A percentile compares a stretch with the other conserved stretches of the same genome.
Evolutionary conservation across 345 rosid species (phyloP).

Genomic region (Murraya paniculata): DNA sequence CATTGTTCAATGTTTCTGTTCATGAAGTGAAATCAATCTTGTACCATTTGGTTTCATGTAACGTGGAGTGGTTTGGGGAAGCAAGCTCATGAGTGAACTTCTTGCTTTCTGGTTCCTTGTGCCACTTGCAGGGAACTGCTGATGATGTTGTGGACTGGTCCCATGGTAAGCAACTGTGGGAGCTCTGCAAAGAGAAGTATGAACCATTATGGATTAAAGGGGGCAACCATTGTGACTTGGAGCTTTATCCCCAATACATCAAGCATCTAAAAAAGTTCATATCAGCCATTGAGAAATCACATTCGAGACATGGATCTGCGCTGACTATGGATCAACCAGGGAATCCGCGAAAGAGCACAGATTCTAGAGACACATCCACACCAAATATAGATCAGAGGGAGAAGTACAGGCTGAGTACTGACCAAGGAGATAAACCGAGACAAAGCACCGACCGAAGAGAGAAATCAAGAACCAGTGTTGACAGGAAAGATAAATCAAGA

Average conservation of each 20-base stretch:
- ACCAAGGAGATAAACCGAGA: constrained; percentile 61
- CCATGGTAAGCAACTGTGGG: constrained; percentile 86
- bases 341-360: constrained; percentile 56
- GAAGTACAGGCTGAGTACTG: constrained; percentile 46
- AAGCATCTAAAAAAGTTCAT: constrained; percentile 88
- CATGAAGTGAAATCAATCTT: not conserved
- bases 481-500: constrained; percentile 56
- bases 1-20: not conserved
- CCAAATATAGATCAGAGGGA: constrained; percentile 40
- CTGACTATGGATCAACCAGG: constrained; percentile 37
- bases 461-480: constrained; percentile 53
- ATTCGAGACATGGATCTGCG: constrained; percentile 31
- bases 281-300: constrained; percentile 61
- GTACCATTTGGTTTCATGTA: not conserved
- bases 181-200: constrained; percentile 80
- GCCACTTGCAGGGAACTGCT: constrained; percentile 65
- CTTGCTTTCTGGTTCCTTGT: constrained; percentile 5
- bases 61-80: not conserved
- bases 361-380: constrained; percentile 51
- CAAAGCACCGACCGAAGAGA: constrained; percentile 46
- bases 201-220: constrained; percentile 93
- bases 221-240: constrained; percentile 90
- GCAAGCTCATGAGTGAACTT: not conserved
- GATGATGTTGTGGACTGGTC: constrained; percentile 94
- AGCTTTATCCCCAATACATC: constrained; percentile 77